phyloP scores from a whole-genome alignment of 1,284 basidiomycete genomes.

The Lignosus rhinocerotis region DNA sequence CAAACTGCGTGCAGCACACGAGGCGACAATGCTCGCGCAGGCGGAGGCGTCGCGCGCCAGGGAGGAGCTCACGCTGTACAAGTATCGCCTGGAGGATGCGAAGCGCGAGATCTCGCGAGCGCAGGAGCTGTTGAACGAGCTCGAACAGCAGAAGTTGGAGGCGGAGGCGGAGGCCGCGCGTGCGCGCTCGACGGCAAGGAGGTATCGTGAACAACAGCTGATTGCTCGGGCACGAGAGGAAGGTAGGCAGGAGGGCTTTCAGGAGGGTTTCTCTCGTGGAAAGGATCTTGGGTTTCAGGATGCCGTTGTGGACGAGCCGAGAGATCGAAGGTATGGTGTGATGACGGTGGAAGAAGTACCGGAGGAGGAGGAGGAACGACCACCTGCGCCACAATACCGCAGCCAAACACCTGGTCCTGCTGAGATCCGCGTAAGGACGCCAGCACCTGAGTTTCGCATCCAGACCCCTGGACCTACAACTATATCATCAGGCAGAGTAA shows the following conservation, averaged over 20 bases:
- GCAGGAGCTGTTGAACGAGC: conserved; percentile 45
- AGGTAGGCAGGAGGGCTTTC: conserved; percentile 42
- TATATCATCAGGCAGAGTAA: conserved; percentile 1
- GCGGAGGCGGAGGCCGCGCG: conserved; percentile 48
- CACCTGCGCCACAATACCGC: conserved; percentile 12
- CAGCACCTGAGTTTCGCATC: conserved; percentile 12
- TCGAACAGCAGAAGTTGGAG: conserved; percentile 41
- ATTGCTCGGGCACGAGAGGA: conserved; percentile 44
- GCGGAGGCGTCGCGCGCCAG: conserved; percentile 40
- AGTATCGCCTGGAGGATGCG: conserved; percentile 47
- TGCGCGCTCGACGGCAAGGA: conserved; percentile 43
- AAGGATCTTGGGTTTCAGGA: conserved; percentile 27
- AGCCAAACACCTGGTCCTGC: conserved; percentile 15
- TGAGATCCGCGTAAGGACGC: conserved; percentile 10
- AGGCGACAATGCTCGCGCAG: conserved; percentile 43
- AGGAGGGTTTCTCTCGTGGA: conserved; percentile 41
- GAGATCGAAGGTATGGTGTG: conserved; percentile 10
- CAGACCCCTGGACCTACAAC: conserved; percentile 13
- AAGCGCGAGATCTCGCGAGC: conserved; percentile 49
- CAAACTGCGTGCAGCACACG: conserved; percentile 40
- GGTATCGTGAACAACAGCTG: conserved; percentile 43
- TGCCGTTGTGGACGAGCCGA: conserved; percentile 5
- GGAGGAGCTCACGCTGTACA: conserved; percentile 47
- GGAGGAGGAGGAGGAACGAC: conserved; percentile 22
- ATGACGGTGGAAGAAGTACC: conserved; percentile 17